phyloP scores from a whole-genome alignment of 495 filamentous ascomycete genomes.

The Sphaerosporella brunnea region DNA sequence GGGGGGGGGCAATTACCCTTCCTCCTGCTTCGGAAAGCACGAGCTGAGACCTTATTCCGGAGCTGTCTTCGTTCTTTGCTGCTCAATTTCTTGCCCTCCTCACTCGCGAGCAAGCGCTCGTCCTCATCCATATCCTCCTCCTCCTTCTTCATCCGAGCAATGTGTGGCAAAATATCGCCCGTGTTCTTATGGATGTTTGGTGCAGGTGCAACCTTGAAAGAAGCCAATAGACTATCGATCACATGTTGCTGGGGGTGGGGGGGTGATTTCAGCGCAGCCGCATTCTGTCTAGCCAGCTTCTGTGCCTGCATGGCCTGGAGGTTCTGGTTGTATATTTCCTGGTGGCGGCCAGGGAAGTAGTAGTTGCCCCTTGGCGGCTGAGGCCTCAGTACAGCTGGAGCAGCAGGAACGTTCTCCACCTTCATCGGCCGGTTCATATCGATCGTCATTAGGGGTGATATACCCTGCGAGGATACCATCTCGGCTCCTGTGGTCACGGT shows the following conservation, averaged over 20 bases:
- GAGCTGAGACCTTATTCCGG: conserved; percentile 93
- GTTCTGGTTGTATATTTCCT: conserved; percentile 46
- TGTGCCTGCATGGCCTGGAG: conserved; percentile 59
- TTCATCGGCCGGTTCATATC: conserved; percentile 44
- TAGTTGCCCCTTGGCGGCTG: conserved; percentile 41
- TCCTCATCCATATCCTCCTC: conserved; percentile 98
- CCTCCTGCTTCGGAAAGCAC: conserved; percentile 83
- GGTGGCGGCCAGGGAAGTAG: conserved; percentile 85
- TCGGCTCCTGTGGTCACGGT: conserved; percentile 15
- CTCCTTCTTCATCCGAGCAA: conserved; percentile 51
- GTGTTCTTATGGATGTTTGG: conserved; percentile 30
- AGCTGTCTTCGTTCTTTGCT: conserved; percentile 88
- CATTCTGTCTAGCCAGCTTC: conserved; percentile 26
- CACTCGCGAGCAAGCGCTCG: conserved; percentile 76
- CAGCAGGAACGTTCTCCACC: conserved; percentile 19
- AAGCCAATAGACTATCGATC: conserved; percentile 21
- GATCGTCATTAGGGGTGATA: conserved; percentile 19
- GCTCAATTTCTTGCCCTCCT: conserved; percentile 91
- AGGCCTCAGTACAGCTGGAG: conserved; percentile 53
- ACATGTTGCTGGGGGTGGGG: conserved; percentile 20
- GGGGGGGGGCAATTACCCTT: too few species aligned
- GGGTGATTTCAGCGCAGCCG: not conserved
- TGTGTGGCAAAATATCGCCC: conserved; percentile 39
- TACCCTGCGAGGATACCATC: conserved; percentile 8
- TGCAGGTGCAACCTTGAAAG: conserved; percentile 32